Base-by-base conservation (phyloP, 192 early-diverging fungal species). In the Thoreauomyces humboldtii region DNA sequence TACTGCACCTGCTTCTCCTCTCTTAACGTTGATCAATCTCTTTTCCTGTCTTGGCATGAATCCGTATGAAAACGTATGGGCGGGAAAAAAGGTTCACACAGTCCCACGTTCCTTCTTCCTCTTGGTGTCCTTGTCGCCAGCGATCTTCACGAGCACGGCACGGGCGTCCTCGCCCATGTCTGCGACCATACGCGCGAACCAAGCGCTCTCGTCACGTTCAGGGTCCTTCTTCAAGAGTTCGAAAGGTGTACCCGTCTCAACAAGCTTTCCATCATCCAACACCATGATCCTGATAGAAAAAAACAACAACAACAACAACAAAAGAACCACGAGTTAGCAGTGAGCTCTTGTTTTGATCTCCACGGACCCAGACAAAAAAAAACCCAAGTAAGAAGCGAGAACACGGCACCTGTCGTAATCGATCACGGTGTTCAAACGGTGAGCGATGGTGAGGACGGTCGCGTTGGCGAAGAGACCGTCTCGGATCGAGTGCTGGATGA, bases 371-470 rank as follows among this genome's bases (percentile, higher is more conserved):
- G n/a, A n/a, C n/a, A n/a, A n/a, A n/a, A n/a, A n/a, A n/a, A n/a
- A n/a, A n/a, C n/a, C n/a, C n/a, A n/a, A n/a, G n/a, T n/a, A n/a
- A n/a, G n/a, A n/a, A n/a, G n/a, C n/a, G n/a, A 84, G 59, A n/a
- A 84, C 82, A 32, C 81, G 42, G 2, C 80, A 67, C n/a, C 65
- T 51, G 41, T 86, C 84, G 66, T 67, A 84, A 25, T 77, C 79
- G 41, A 69, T 63, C 2, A 67, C 43, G 3, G 82, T 77, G 19
- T 69, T 28, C 12, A 77, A 22, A 17, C 77, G 59, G 52, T 86
- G 82, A 1, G 81, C 79, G 33, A 86, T 78, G 0, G 77, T 78
- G 12, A 85, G 46, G 0, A 83, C 79, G 5, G 82, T 86, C 6
- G 72, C 65, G 25, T 68, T 48, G 32, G 70, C 67, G 60, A 82